Evolutionary conservation across 2,329 filamentous ascomycete genomes (phyloP).

Genomic region (Fusarium beomiforme): DNA sequence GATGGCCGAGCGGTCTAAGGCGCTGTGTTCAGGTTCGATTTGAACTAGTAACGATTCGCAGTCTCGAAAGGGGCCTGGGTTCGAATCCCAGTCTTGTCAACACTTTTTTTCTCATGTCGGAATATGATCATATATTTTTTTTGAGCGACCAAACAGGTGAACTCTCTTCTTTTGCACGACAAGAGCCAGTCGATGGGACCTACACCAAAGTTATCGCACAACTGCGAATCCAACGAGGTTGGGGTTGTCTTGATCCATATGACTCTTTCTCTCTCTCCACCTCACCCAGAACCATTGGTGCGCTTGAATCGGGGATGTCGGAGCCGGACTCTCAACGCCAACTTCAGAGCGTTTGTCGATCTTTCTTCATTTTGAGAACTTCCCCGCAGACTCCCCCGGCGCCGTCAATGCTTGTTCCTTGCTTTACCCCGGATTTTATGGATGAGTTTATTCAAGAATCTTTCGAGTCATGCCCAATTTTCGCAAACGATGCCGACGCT

Average conservation of each 20-base stretch:
- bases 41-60: slow-evolving; percentile 3
- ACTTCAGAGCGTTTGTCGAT: not conserved
- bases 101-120: not conserved
- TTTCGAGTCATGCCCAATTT: not conserved
- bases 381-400: slow-evolving; percentile 13
- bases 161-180: not conserved
- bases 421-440: slow-evolving; percentile 19
- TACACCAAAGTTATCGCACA: not conserved
- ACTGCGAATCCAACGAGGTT: not conserved
- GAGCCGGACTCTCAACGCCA: not conserved
- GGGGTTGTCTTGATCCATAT: not conserved
- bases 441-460: slow-evolving; percentile 8
- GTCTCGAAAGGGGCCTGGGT: slow-evolving; percentile 10
- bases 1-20: slow-evolving; percentile 9
- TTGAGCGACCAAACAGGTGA: too few species aligned
- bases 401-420: not conserved
- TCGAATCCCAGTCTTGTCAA: slow-evolving; percentile 10
- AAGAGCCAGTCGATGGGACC: not conserved
- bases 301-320: slow-evolving; percentile 13
- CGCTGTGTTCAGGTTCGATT: slow-evolving; percentile 9
- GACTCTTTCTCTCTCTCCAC: not conserved
- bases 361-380: not conserved
- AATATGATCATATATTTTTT: too few species aligned
- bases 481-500: not conserved
- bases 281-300: not conserved